These are phyloP conservation scores for Emericellopsis cladophorae DNA, from an alignment of 2,329 filamentous ascomycete species.

Conservation along the genomic window DNA sequence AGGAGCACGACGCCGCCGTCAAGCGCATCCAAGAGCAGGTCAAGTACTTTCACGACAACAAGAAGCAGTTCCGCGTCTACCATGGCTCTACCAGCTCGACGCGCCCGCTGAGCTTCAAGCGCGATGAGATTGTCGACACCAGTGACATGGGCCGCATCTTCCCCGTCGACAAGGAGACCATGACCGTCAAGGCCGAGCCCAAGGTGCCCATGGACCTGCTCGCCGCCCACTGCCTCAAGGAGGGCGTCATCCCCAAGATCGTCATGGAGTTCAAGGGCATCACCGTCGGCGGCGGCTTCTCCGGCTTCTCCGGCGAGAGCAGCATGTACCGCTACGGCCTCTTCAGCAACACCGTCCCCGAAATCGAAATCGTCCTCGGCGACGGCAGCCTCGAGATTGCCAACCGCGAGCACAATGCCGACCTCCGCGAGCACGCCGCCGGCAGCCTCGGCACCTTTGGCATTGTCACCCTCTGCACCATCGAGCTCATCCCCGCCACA, in stretches of 20 bases:
- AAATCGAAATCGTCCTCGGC: conserved; percentile 40
- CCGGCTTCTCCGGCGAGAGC: conserved; percentile 42
- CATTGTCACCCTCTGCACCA: conserved; percentile 40
- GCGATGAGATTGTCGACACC: conserved; percentile 36
- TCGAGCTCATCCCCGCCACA: conserved; percentile 34
- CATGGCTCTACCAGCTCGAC: conserved; percentile 52
- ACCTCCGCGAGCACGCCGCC: conserved; percentile 39
- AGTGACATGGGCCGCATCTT: conserved; percentile 39
- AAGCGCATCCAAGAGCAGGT: conserved; percentile 12
- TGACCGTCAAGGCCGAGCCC: conserved; percentile 41
- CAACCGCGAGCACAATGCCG: conserved; percentile 28
- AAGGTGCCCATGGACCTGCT: conserved; percentile 47
- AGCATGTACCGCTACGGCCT: conserved; percentile 44
- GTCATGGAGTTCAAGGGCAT: conserved; percentile 49
- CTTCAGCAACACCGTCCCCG: conserved; percentile 38
- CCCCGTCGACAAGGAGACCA: conserved; percentile 29
- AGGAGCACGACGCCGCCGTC: conserved; percentile 13
- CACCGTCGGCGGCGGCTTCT: conserved; percentile 44
- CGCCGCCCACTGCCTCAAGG: conserved; percentile 33
- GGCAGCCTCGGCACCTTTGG: conserved; percentile 41
- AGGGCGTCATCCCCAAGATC: conserved; percentile 39
- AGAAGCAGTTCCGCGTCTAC: conserved; percentile 41
- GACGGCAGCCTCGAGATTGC: conserved; percentile 35
- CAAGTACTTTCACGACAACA: conserved; percentile 13
- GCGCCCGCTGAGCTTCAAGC: conserved; percentile 25